Evolutionary conservation across 2,329 filamentous ascomycete genomes (phyloP).

Genomic region (Podosphaera leucotricha): DNA sequence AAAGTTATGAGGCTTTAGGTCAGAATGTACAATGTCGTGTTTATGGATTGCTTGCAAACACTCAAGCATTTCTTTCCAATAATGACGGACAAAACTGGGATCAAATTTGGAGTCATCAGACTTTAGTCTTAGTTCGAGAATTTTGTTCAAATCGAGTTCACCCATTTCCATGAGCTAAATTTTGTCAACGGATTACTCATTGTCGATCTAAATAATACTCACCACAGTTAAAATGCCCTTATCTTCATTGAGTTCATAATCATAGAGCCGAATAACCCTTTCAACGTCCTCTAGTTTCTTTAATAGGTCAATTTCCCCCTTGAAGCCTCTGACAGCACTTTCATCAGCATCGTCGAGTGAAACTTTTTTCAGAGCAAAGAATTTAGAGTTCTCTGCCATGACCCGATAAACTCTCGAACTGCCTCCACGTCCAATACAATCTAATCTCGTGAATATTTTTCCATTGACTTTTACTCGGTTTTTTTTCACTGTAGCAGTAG

Average conservation of each 20-base stretch:
- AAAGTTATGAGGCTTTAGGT: constrained; percentile 94
- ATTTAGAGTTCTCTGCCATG: constrained; percentile 88
- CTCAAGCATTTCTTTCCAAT: constrained; percentile 99
- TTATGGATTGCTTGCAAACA: constrained; percentile 78
- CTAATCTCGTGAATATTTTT: constrained; percentile 71
- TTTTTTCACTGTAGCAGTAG: constrained; percentile 47
- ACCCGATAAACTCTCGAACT: constrained; percentile 90
- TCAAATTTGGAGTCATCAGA: constrained; percentile 57
- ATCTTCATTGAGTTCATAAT: constrained; percentile 82
- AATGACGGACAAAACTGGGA: constrained; percentile 77
- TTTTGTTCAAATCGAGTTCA: constrained; percentile 74
- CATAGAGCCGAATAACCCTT: constrained; percentile 70
- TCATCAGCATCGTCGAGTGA: constrained; percentile 80
- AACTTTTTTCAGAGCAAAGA: constrained; percentile 83
- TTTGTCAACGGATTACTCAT: constrained; percentile 7
- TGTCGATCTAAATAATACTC: constrained; percentile 18
- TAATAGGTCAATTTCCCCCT: constrained; percentile 84
- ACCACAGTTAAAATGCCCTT: constrained; percentile 74
- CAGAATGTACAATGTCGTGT: constrained; percentile 83
- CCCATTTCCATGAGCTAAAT: constrained; percentile 83
- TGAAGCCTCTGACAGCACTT: constrained; percentile 60
- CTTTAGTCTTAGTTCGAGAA: constrained; percentile 52
- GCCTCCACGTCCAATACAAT: constrained; percentile 76
- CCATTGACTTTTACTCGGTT: constrained; percentile 76
- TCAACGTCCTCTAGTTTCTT: constrained; percentile 64